Base-by-base conservation (phyloP, 1,139 yeast species). In the Saccharomycopsis hybrid region DNA sequence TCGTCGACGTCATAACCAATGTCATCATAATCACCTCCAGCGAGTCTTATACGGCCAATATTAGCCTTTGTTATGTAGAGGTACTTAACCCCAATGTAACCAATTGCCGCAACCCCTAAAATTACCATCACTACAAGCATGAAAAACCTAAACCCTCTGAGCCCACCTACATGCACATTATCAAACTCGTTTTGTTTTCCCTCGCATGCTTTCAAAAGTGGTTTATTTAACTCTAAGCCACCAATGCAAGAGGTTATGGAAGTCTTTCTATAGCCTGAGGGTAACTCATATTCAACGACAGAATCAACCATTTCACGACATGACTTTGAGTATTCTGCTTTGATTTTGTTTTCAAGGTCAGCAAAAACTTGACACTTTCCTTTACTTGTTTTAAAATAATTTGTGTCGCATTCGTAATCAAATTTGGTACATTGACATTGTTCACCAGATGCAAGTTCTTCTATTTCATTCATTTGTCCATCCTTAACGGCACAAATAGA, bases 321-420 rank as follows among this genome's bases (percentile, higher is more conserved):
- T 55, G 72, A 70, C 30, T 68, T 74, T 13, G 72, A 70, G 49
- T 77, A 76, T 9, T 18, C 4, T 5, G 35, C 11, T 9, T 47
- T 48, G 25, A 44, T 33, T 5, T 18, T n/a, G 4, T 43, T 18
- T 18, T 33, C 25, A 5, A 57, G 79, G 83, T 3, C 74, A 70
- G 5, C 87, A 81, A 4, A 71, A 60, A 46, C 73, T 67, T 0
- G 90, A 90, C 52, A 84, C 72, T 60, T 77, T 74, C 65, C 95
- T 84, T 59, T 84, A 89, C 27, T 18, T 48, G 76, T 80, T 50
- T 80, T 71, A 54, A 62, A 74, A 62, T 69, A 85, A 63, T 85
- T 85, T 65, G 74, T 81, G 62, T 86, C 95, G 69, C 95, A 85
- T 65, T 85, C 95, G 59, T 69, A 86, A 64, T 85, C 95, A 51